phyloP scores from a whole-genome alignment of 2,329 filamentous ascomycete species.

The Cephalotrichum gorgonifer region DNA sequence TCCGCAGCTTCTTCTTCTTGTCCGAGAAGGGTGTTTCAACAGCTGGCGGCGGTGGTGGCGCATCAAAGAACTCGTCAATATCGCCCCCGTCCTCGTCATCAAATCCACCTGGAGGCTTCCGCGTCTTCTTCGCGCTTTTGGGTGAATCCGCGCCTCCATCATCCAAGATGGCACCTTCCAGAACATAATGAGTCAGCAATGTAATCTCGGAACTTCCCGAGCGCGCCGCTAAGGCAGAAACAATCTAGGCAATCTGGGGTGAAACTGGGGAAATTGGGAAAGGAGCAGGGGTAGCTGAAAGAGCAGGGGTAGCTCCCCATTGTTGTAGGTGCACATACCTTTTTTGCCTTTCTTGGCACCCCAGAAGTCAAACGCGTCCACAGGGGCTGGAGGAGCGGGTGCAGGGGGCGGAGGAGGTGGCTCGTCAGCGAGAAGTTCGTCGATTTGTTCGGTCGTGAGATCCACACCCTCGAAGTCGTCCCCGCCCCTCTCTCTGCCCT shows the following conservation, averaged over 20 bases:
- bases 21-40: constrained; percentile 10
- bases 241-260: not conserved
- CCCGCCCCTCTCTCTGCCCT: constrained; percentile 19
- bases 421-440: constrained; percentile 25
- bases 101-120: constrained; percentile 33
- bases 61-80: constrained; percentile 22
- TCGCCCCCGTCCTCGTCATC: constrained; percentile 28
- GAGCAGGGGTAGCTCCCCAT: constrained; percentile 2
- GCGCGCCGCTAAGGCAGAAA: not conserved
- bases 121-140: constrained; percentile 18
- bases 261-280: not conserved
- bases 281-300: not conserved
- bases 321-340: constrained; percentile 21
- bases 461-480: constrained; percentile 13
- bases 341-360: constrained; percentile 37
- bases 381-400: not conserved
- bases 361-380: constrained; percentile 47
- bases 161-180: constrained; percentile 34
- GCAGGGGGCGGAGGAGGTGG: constrained; percentile 11
- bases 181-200: constrained; percentile 39
- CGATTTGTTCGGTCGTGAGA: constrained; percentile 30
- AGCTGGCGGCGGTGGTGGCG: constrained; percentile 27
- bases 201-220: constrained; percentile 28
- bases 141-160: constrained; percentile 26
- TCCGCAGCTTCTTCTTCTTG: constrained; percentile 9